Evolutionary conservation across 1,139 yeast genomes (phyloP), one percentile per base, ranked within the genome.

Genomic region (Lodderomyces elongisporus): DNA sequence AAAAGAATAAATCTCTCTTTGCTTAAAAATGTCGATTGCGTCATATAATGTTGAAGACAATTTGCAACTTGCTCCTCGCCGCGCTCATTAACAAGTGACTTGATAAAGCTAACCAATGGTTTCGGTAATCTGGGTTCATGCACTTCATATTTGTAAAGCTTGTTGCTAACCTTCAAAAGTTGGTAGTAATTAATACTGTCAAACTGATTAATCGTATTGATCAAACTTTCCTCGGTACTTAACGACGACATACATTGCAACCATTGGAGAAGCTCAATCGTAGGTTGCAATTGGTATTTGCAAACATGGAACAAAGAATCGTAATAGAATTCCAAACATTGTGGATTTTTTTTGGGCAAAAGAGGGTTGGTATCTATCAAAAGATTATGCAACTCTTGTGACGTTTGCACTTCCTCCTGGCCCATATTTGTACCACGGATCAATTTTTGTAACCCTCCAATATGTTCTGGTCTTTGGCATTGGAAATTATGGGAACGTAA

Each of bases 231-330:
- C 34, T 74, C 78, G 40, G 72, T 74, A 14, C 58, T 59, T 28
- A 80, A 54, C 24, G 75, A 69, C 0, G 95, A 77, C 58, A 88
- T 76, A 33, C 91, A 83, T 54, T 91, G 97, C 33, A 89, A 61
- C 88, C 95, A 89, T 54, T 91, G 96, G 39, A 91, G 60, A 22
- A 91, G 58, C 53, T 89, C 93, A 36, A 83, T 75, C 1, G 85
- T 66, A 1, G 96, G 89, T 38, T 74, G 75, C 37, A 88, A 65
- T 42, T 85, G 88, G 18, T 62, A 60, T 32, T 76, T 77, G 8
- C 93, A 80, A 25, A 85, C 71, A 37, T 64, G 64, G 48, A 63
- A 77, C 33, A 79, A 61, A 1, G 81, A 61, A 39, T 73, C 74
- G 47, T 77, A 77, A 48, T 70, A 76, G 44, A 77, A 79, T 15